Base-by-base conservation (phyloP, 164 flowering plant genomes). In the Macadamia tetraphylla region DNA sequence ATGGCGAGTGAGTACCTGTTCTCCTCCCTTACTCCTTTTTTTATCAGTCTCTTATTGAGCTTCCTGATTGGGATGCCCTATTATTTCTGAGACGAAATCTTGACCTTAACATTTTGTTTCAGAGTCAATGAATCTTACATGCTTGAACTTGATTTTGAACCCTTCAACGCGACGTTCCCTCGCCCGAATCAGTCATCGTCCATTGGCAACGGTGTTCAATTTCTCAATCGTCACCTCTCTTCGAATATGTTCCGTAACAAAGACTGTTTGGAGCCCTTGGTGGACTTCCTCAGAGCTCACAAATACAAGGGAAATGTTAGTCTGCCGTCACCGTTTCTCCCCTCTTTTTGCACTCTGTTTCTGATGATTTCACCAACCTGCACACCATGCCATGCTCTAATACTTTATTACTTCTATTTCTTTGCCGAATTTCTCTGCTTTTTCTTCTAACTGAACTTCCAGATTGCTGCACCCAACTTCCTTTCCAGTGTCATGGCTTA, bases 121-220 rank as follows among this genome's bases (percentile, higher is more conserved):
- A 88, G 97, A 70, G 15, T 1, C 55, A 70, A 80, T 49, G 85
- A 85, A 6, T 48, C 35, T 10, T 85, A 53, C 65, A 77, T 73
- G 17, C 92, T 94, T 44, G 99, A 94, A 88, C 90, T 94, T 64
- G 99, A 94, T 73, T 88, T 94, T 62, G 98, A 92, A 81, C 99
- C 99, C 52, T 94, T 94, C 77, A 88, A 89, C 80, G 94, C 90
- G 13, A 23, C 81, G 31, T 72, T 94, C 76, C 98, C 99, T 58
- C 92, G 94, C 6, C 89, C 94, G 18, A 82, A 60, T 42, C 92
- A 83, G 12, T 88, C 96, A 11, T 89, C 98, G 3, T 92, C 86
- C 23, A 92, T 94, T 67, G 99, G 98, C 51, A 92, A 89, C 77
- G 99, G 99, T 1, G 99, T 94, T 59, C 98, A 92, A 51, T 94